Evolutionary conservation across 208 protist genomes (phyloP), one percentile per base, ranked within the genome.

Genomic region (Novymonas esmeraldas): DNA sequence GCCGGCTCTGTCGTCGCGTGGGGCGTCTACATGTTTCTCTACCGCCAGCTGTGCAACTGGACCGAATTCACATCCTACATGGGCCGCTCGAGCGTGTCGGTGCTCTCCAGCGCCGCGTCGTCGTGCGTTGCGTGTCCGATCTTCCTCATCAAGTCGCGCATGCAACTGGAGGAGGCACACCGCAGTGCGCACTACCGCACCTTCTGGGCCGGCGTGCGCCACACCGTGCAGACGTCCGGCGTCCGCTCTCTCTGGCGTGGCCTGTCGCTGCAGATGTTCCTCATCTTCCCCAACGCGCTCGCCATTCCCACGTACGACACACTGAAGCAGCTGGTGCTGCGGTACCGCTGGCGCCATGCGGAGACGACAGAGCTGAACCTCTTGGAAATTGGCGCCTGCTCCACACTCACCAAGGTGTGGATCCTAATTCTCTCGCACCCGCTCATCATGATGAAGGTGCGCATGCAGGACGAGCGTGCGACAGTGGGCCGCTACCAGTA

Each of bases 201-300:
- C n/a, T 93, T 95, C 64, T 68, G 71, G 44, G 36, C 28, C 10
- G 87, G 87, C 9, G 9, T 94, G 0, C 57, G 46, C 11, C 73
- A 94, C 65, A 74, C 81, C 2, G 65, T 95, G 2, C 54, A 49
- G 13, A 88, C 81, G 2, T 72, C 54, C 2, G 92, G 92, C 16
- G 51, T 90, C n/a, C 85, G 86, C 38, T 88, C 87, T 0, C 78
- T 97, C 2, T 97, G 92, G 90, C 83, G 86, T 20, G 92, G 89
- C 0, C 55, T 80, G 18, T 81, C 82, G 16, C 64, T 90, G 57
- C 92, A 97, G 56, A 55, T 97, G 2, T 58, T 89, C 18, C 73
- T 97, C 11, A 76, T 92, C 6, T 71, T 97, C 29, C 92, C 92
- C 9, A 93, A 94, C 51, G 65, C 89, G 10, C 72, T 95, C 1